Percentiles rank a stretch among this genome's conserved stretches.
Evolutionary conservation across 139 green algal genomes (phyloP).

Genomic region (Chara braunii): DNA sequence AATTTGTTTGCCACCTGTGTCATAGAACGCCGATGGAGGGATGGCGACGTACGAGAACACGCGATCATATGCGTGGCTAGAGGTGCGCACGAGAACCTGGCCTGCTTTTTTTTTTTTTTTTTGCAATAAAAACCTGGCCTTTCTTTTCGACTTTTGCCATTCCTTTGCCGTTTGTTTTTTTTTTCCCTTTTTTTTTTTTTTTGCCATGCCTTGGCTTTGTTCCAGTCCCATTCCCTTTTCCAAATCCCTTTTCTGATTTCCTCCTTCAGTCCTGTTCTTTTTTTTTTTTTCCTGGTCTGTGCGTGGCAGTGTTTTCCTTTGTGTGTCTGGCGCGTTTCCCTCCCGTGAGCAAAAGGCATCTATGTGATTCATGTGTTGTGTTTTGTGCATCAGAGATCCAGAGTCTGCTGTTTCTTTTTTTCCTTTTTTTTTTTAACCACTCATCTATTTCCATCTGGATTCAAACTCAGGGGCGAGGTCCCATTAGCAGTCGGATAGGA

Average conservation of each 20-base stretch:
- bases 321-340: too few relatives aligned
- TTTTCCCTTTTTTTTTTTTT: background rate
- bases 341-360: too few relatives aligned
- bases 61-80: slow-evolving; percentile 56
- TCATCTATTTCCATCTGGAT: too few relatives aligned
- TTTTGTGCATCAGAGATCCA: too few relatives aligned
- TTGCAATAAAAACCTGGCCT: background rate
- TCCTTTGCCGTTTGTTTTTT: background rate
- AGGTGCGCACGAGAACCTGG: slow-evolving; percentile 18
- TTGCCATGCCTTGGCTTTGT: background rate
- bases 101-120: slow-evolving; percentile 13
- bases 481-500: too few relatives aligned
- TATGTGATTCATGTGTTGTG: too few relatives aligned
- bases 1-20: too few relatives aligned
- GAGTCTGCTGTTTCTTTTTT: too few relatives aligned
- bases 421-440: too few relatives aligned
- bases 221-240: background rate
- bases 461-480: too few relatives aligned
- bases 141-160: background rate
- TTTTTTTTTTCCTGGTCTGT: background rate
- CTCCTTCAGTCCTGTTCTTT: background rate
- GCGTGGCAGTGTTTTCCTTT: too few relatives aligned
- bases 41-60: slow-evolving; percentile 99
- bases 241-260: background rate
- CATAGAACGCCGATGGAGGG: slow-evolving; percentile 81